These are phyloP conservation scores for Pythium oligandrum DNA, from an alignment of 352 stramenopile species.

Conservation along the genomic window DNA sequence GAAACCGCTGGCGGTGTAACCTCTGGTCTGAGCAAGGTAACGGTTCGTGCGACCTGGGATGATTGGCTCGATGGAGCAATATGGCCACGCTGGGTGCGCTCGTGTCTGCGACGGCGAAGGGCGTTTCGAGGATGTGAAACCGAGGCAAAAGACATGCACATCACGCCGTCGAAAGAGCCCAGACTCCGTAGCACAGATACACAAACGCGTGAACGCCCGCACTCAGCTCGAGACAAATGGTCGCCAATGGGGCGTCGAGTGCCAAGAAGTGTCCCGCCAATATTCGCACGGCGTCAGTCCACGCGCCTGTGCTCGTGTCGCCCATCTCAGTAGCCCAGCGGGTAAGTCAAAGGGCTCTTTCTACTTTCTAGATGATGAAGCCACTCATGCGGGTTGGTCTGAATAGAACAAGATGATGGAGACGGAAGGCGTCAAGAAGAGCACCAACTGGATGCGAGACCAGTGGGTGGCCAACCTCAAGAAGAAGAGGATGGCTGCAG, in stretches of 20 bases:
- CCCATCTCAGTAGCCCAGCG: constrained; percentile 29
- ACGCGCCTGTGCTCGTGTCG: constrained; percentile 25
- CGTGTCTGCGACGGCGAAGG: too few species aligned
- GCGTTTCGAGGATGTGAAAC: too few species aligned
- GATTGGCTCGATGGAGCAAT: too few species aligned
- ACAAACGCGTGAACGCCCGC: too few species aligned
- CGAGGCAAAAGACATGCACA: constrained; percentile 8
- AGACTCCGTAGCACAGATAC: not conserved
- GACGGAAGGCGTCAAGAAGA: constrained; percentile 24
- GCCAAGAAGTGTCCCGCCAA: constrained; percentile 20
- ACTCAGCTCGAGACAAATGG: constrained; percentile 5
- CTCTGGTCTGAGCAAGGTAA: too few species aligned
- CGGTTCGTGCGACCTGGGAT: too few species aligned
- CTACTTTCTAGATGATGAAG: not conserved
- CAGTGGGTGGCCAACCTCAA: constrained; percentile 85
- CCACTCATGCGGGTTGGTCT: not conserved
- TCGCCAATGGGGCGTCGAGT: not conserved
- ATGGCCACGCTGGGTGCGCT: too few species aligned
- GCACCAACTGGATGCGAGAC: constrained; percentile 65
- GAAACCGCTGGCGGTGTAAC: too few species aligned
- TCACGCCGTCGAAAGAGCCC: constrained; percentile 2
- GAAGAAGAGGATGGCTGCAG: constrained; percentile 56
- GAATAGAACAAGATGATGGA: constrained; percentile 34
- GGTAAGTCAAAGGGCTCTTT: constrained; percentile 4
- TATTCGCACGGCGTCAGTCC: constrained; percentile 17